Evolutionary conservation across 2,329 filamentous ascomycete species (phyloP), one percentile per base, ranked within the genome.

Genomic region (Fusarium sp.): DNA sequence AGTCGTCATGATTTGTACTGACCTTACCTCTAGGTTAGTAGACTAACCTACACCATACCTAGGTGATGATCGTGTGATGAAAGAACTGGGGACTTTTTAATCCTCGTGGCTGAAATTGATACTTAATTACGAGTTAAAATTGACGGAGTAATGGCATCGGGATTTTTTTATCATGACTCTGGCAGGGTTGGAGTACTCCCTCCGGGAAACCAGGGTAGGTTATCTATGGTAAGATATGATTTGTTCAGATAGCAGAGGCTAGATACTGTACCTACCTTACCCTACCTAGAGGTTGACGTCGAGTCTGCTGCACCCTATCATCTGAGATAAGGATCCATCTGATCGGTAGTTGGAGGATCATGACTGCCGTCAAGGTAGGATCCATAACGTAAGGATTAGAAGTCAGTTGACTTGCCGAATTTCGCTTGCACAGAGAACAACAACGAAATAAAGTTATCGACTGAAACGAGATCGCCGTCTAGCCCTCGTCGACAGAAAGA

Each of bases 1-100:
- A 62, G 63, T 72, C 71, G 67, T 74, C 67, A 72, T 74, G 65
- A 50, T 42, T 53, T 48, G 36, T 32, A 22, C 26, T 48, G 5
- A 17, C 11, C 24, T 26, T 45, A 12, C 36, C 36, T 38, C 36
- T 38, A 17, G 32, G 32, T 32, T 13, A 32, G 11, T 17, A 24
- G 36, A 9, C 17, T 68, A 68, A 65, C 66, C 66, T 68, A 61
- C 18, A 63, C 47, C 20, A 30, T 22, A n/a, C 12, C 22, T 13
- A 22, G 8, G 15, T 20, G 14, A 44, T 18, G 8, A 20, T 39
- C 22, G 22, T 39, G 12, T 14, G 18, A 36, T 53, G 32, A 22
- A 39, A 55, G n/a, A 26, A 39, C 48, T 35, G 39, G 11, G 18
- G n/a, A 9, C 32, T 48, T 48, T 12, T 15, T 10, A 22, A 58